Evolutionary conservation across 768 basidiomycete species (phyloP), one percentile per base, ranked within the genome.

Genomic region (Rhizopogon vulgaris): DNA sequence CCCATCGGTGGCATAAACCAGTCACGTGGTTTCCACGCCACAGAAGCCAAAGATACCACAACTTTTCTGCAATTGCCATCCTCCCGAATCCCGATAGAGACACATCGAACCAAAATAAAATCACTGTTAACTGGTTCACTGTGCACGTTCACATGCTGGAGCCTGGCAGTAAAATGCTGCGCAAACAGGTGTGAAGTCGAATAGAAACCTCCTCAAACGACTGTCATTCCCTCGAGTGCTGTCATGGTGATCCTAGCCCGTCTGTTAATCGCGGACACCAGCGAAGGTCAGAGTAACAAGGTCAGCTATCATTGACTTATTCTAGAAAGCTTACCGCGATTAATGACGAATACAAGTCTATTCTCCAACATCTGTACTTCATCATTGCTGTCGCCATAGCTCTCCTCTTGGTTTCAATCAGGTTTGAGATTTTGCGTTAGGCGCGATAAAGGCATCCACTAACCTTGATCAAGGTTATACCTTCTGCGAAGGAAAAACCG

Each of bases 401-500:
- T 3, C 3, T 68, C 3, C 9, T 45, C 5, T 41, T 68, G 9
- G 17, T 69, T 2, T 8, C 51, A 18, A 42, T 57, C 28, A 65
- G 66, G 66, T 68, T 39, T 14, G 1, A 2, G 15, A 22, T 12
- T 28, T 22, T 15, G 24, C n/a, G 18, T 27, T 10, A 30, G 28
- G 28, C n/a, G 39, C 6, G 0, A 28, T 18, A 3, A 22, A 25
- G 15, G 4, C 27, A 41, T 22, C 32, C 10, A 46, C 7, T 32
- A 12, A 17, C 22, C 0, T 48, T 30, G 3, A 5, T 48, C 36
- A 41, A 67, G 66, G 15, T 17, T 67, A 17, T 15, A 52, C n/a
- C 8, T 66, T 3, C 30, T 68, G 39, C 61, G 68, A 30, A 57
- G 59, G 41, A 59, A 55, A n/a, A 58, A 57, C 10, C 62, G 55